phyloP scores from a whole-genome alignment of 768 basidiomycete genomes.

The Tylopilus sp. region DNA sequence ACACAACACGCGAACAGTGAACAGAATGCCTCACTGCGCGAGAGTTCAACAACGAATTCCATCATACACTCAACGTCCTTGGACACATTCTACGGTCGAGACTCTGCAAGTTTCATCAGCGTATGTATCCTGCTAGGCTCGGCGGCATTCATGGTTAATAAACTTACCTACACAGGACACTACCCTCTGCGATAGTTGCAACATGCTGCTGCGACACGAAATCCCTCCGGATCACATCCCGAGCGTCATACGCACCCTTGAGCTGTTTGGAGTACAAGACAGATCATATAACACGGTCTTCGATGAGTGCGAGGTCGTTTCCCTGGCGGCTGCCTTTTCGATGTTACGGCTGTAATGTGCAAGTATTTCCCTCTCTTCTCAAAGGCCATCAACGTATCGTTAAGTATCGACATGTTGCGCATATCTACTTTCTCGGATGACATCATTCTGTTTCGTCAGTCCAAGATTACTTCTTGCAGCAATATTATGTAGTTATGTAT shows the following conservation, averaged over 20 bases:
- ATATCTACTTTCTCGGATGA: not conserved
- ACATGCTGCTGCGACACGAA: constrained; percentile 11
- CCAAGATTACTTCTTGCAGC: not conserved
- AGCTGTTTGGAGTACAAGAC: constrained; percentile 16
- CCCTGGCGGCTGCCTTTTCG: constrained; percentile 20
- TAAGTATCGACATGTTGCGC: constrained; percentile 1
- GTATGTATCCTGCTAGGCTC: constrained; percentile 1
- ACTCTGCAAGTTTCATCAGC: constrained; percentile 7
- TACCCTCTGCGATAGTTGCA: constrained; percentile 14
- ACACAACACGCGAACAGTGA: not conserved
- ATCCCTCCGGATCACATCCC: constrained; percentile 21
- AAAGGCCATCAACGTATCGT: not conserved
- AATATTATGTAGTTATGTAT: constrained; percentile 9
- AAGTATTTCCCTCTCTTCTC: not conserved
- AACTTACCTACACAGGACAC: constrained; percentile 7
- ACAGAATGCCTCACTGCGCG: not conserved
- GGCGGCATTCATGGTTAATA: not conserved
- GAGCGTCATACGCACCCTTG: constrained; percentile 20
- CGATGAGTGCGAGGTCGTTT: constrained; percentile 14
- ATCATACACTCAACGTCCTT: not conserved
- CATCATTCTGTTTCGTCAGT: not conserved
- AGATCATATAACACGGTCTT: not conserved
- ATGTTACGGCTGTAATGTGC: constrained; percentile 17
- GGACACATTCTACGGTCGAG: constrained; percentile 1
- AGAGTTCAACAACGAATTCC: not conserved